Percentiles rank a stretch among this genome's conserved stretches.
Conservation (phyloP, 495 filamentous ascomycete species). For the Lophiostoma macrostomum region DNA sequence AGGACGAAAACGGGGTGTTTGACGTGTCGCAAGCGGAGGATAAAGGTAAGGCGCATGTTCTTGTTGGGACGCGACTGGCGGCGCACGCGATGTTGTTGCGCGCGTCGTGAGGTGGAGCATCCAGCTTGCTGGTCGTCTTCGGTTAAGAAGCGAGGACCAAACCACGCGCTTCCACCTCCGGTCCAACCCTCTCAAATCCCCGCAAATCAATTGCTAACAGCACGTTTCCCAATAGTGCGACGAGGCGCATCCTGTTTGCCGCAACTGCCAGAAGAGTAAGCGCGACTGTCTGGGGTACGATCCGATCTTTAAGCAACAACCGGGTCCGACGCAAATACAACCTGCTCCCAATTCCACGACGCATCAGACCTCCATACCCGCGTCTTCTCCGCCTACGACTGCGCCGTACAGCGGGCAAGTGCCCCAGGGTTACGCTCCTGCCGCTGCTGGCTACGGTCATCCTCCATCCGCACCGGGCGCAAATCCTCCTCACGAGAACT, state of each 20-base stretch:
- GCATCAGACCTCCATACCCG: conserved; percentile 33
- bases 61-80: conserved; percentile 3
- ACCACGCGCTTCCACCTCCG: conserved; percentile 24
- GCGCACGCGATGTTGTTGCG: conserved; percentile 16
- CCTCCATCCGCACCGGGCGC: conserved; percentile 41
- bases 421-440: conserved; percentile 58
- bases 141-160: conserved; percentile 34
- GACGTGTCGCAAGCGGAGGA: conserved; percentile 93
- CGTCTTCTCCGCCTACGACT: conserved; percentile 28
- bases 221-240: conserved; percentile 68
- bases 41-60: conserved; percentile 76
- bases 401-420: conserved; percentile 44
- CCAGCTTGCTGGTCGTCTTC: conserved; percentile 12
- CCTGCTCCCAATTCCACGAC: conserved; percentile 58
- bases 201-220: conserved; percentile 5
- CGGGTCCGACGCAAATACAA: conserved; percentile 73
- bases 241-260: conserved; percentile 89
- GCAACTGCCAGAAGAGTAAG: conserved; percentile 97
- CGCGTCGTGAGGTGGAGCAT: conserved; percentile 14
- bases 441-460: conserved; percentile 59
- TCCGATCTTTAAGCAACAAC: conserved; percentile 91
- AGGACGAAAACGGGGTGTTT: conserved; percentile 96
- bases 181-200: conserved; percentile 21
- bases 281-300: conserved; percentile 97
- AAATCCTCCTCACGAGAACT: conserved; percentile 51